Base-by-base conservation (phyloP, 2,329 filamentous ascomycete genomes). In the Paecilomyces dactylethromorphus region DNA sequence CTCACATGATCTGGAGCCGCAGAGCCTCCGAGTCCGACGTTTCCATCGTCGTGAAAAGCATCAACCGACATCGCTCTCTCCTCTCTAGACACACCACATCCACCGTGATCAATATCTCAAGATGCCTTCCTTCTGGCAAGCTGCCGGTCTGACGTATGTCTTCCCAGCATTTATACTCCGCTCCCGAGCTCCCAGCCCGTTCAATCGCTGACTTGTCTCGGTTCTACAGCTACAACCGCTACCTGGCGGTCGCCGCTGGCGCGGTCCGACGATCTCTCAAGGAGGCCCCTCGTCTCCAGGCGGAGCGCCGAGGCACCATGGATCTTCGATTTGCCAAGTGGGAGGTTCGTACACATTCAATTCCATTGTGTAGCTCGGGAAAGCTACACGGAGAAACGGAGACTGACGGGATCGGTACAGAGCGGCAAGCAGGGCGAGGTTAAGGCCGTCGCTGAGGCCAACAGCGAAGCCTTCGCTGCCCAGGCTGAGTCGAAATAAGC, bases 111-210 rank as follows among this genome's bases (percentile, higher is more conserved):
- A 67, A 65, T 66, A 65, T 60, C 65, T 75, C 85, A 91, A 85
- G 82, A 99, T 97, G 94, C 84, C 89, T 81, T 93, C 92, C 83
- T 91, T 92, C 77, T 99, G 93, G 94, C 97, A 97, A 90, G 87
- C 92, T 76, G 91, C 94, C 78, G 94, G 94, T 81, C 84, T 97
- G 77, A 95, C 88, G 92, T 96, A 89, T 79, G 91, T 58, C 53
- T 45, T 18, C 35, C 24, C 22, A 13, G 22, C 62, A 68, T 62
- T 50, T 13, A 50, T 15, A 39, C 4, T 45, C 51, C 51, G 51
- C 15, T 39, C 56, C 18, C 33, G 29, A 21, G 57, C 32, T 35
- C 32, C 45, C 61, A 45, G 59, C 56, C 35, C 53, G 45, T 26
- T 54, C 62, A 58, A 63, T 65, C 61, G 66, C 70, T 71, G 60